phyloP scores from a whole-genome alignment of 352 stramenopile species.

The Pythium pectinolyticum region DNA sequence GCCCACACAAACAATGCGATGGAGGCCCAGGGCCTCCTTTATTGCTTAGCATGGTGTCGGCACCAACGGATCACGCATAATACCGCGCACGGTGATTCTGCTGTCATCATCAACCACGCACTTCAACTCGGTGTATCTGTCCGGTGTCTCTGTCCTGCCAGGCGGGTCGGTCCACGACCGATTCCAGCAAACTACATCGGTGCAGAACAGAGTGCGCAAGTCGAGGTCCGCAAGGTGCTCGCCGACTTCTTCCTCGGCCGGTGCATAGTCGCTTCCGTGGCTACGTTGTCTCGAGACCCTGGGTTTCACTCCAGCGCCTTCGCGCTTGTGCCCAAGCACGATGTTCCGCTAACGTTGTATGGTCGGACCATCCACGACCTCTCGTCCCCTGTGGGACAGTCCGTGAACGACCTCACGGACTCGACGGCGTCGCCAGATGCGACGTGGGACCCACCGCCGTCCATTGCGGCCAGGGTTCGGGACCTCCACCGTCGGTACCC shows the following conservation, averaged over 20 bases:
- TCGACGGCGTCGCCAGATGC: slow-evolving; percentile 5
- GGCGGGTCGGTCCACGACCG: not conserved
- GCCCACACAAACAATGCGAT: slow-evolving; percentile 28
- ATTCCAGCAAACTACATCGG: slow-evolving; percentile 18
- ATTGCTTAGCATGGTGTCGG: slow-evolving; percentile 13
- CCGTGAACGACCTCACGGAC: slow-evolving; percentile 15
- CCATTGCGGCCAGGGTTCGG: slow-evolving; percentile 6
- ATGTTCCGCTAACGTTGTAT: slow-evolving; percentile 22
- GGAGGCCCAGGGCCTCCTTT: slow-evolving; percentile 28
- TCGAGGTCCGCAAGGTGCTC: slow-evolving; percentile 10
- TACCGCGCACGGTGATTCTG: slow-evolving; percentile 23
- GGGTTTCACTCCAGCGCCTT: slow-evolving; percentile 17
- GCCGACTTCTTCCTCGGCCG: slow-evolving; percentile 8
- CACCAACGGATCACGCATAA: not conserved
- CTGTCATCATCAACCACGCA: slow-evolving; percentile 18
- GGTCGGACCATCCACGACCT: slow-evolving; percentile 16
- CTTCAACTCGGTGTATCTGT: not conserved
- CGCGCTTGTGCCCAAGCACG: slow-evolving; percentile 13
- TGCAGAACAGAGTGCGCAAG: not conserved
- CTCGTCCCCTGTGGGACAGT: not conserved
- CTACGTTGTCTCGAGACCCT: slow-evolving; percentile 10
- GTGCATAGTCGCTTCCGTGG: slow-evolving; percentile 19
- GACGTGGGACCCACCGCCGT: slow-evolving; percentile 5
- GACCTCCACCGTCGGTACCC: slow-evolving; percentile 4
- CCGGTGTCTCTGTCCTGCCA: not conserved